Evolutionary conservation across 768 basidiomycete species (phyloP), one percentile per base, ranked within the genome.

Genomic region (Tricholoma bakamatsutake): DNA sequence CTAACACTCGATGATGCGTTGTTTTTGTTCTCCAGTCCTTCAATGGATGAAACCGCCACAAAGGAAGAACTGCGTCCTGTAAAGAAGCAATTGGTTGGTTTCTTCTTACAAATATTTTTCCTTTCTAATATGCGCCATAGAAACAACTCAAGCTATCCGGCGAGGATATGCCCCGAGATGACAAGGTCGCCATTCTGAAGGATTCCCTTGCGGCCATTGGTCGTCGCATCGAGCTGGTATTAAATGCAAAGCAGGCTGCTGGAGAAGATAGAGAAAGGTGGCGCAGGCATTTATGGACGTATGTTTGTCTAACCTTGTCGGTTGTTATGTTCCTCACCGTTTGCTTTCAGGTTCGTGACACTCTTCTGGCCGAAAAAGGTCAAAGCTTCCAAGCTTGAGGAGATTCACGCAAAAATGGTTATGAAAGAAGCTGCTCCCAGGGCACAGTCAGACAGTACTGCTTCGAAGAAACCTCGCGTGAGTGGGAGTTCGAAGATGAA

Each of bases 361-460:
- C 78, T 93, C 53, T 98, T 98, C 73, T 98, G 95, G 95, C 95
- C 95, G 5, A 91, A 96, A 77, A 92, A 95, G 71, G 94, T 98
- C 61, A 93, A 89, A 68, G 92, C 93, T 11, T 84, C 82, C 13
- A 97, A 97, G 71, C 75, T 98, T 37, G 90, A 95, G 70, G 93
- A 93, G 66, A 96, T 98, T 43, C 93, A 97, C 64, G 88, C 90
- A 13, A 97, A 97, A 74, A 93, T 97, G 88, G 90, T 92, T 58
- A 87, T 88, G 80, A 91, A 91, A 70, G 90, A 90, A 66, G 80
- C 82, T 46, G 80, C 81, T 33, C 83, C 84, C n/a, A 73, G 82
- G 57, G 71, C 80, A n/a, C 73, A 77, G 51, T 71, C 79, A 21
- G 85, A 85, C 52, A 76, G 64, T 42, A 64, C 59, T 57, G 68